Evolutionary conservation across 805 yeast genomes (phyloP), one percentile per base, ranked within the genome.

Genomic region (Metschnikowia hibisci): DNA sequence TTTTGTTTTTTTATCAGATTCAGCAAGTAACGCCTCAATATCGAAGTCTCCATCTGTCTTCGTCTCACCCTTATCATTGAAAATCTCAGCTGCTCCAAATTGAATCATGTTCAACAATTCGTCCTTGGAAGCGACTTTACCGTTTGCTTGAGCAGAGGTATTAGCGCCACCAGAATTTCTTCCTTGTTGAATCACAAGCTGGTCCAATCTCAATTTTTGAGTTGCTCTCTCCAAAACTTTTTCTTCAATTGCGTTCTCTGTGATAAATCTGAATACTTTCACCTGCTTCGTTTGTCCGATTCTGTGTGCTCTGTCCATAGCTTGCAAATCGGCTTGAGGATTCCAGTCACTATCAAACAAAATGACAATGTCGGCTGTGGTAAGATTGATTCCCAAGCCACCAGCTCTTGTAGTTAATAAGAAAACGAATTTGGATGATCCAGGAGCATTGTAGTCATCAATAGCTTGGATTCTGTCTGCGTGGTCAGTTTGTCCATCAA

Each of bases 291-390:
- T 85, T 61, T 85, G 95, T 6, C 95, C 95, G 58, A 85, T 85
- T 72, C 95, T 77, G 63, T 85, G 95, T 0, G 93, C 93, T 68
- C 95, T 76, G 60, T 85, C 95, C 93, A 85, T 85, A 1, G 91
- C 91, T 63, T 85, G 95, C 51, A 85, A 73, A 71, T 85, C 95
- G 4, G 91, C 93, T 58, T 85, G 95, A 1, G 95, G 95, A 53
- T 85, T 85, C 95, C 95, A 85, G 61, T 85, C 95, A 3, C 89
- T 82, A 63, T 85, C 95, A 58, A 71, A 85, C 34, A 85, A 62
- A 3, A 85, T 76, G 36, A 85, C 95, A 49, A 82, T 71, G 61
- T 85, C 90, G 1, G 93, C 93, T n/a, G 81, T 68, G 4, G 93
- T 85, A 56, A 85, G 72, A 58, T 85, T 85, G 55, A 85, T 85